Conservation (phyloP, 371 early-diverging fungal genomes). For the Apophysomyces elegans region DNA sequence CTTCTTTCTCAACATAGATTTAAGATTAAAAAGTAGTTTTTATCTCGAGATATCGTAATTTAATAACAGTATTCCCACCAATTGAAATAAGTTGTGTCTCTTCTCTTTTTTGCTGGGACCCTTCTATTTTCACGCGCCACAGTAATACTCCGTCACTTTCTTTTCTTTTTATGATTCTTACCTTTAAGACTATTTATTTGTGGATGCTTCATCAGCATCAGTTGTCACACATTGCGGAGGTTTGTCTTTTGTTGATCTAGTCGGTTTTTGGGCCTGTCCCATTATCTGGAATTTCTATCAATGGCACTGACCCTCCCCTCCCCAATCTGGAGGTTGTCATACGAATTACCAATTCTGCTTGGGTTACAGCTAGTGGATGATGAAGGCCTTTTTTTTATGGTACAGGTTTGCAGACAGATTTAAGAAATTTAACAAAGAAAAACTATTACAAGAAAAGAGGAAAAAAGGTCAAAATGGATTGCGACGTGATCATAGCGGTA, state of each 20-base stretch:
- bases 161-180: background rate
- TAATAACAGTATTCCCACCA: too few relatives aligned
- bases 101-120: background rate
- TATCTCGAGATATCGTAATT: too few relatives aligned
- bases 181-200: background rate
- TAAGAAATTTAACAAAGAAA: background rate
- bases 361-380: background rate
- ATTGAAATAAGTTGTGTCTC: background rate
- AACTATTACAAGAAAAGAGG: constrained; percentile 1
- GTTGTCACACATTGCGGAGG: background rate
- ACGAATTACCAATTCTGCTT: too few relatives aligned
- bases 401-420: background rate
- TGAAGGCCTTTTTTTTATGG: background rate
- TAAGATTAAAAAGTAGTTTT: too few relatives aligned
- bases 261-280: background rate
- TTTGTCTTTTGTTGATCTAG: background rate
- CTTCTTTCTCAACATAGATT: too few relatives aligned
- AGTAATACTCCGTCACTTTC: background rate
- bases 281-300: constrained; percentile 6
- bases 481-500: background rate
- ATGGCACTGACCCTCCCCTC: too few relatives aligned
- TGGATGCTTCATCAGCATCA: background rate
- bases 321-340: too few relatives aligned
- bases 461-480: background rate
- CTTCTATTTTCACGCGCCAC: background rate